Percentiles rank a stretch among this genome's conserved stretches.
Evolutionary conservation across 2,329 filamentous ascomycete genomes (phyloP).

Genomic region (Talaromyces sp.): DNA sequence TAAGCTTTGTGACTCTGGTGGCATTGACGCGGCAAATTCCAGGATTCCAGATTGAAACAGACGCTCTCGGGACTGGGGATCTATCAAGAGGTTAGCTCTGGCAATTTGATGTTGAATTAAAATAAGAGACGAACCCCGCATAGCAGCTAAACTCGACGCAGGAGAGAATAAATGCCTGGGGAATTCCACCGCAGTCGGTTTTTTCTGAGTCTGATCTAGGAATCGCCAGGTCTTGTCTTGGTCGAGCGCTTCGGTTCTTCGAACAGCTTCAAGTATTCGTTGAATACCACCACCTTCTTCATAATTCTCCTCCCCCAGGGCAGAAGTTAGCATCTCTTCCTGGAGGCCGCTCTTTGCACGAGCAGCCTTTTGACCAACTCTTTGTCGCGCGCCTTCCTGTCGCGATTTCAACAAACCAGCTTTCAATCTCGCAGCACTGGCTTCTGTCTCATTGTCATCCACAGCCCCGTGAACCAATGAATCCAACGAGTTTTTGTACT

Average conservation of each 20-base stretch:
- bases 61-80: constrained; percentile 57
- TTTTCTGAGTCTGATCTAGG: constrained; percentile 46
- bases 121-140: constrained; percentile 35
- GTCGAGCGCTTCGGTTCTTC: constrained; percentile 62
- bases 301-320: constrained; percentile 39
- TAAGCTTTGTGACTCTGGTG: constrained; percentile 41
- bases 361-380: background rate
- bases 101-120: too few species aligned
- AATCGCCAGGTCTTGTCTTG: constrained; percentile 60
- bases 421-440: constrained; percentile 48
- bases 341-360: constrained; percentile 35
- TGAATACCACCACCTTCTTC: constrained; percentile 47
- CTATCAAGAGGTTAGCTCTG: constrained; percentile 21
- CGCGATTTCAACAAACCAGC: constrained; percentile 26
- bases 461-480: constrained; percentile 62
- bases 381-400: constrained; percentile 6
- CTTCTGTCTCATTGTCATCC: constrained; percentile 62
- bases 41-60: constrained; percentile 66
- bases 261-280: constrained; percentile 60
- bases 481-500: constrained; percentile 67
- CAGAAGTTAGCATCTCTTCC: constrained; percentile 46
- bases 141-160: constrained; percentile 31
- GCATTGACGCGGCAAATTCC: constrained; percentile 53
- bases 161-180: constrained; percentile 36
- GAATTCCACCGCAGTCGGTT: constrained; percentile 33